phyloP scores from a whole-genome alignment of 257 asterid species.

The Echium plantagineum region DNA sequence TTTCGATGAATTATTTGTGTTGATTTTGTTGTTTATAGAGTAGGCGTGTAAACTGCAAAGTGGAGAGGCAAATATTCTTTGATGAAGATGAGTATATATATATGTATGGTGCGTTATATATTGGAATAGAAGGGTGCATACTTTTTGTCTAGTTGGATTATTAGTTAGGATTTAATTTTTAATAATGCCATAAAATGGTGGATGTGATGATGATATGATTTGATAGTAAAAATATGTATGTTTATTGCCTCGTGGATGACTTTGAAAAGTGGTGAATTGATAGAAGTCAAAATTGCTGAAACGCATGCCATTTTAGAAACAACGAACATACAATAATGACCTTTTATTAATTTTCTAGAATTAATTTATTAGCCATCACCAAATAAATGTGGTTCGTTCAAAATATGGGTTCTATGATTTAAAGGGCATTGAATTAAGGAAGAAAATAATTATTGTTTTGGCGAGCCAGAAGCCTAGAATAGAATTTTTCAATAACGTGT shows the following conservation, averaged over 20 bases:
- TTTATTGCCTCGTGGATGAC: conserved; percentile 11
- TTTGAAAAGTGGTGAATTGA: conserved; percentile 11
- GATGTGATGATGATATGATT: neutral
- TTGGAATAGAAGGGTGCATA: neutral
- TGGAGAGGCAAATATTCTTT: neutral
- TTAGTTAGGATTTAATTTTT: neutral
- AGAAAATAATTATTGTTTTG: neutral
- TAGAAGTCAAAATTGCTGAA: conserved; percentile 10
- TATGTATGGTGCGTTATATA: too few species aligned
- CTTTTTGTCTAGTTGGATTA: neutral
- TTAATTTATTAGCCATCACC: neutral
- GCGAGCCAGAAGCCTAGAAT: too few species aligned
- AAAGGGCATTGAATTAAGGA: conserved; percentile 16
- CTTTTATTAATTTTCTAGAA: too few species aligned
- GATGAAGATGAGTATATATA: too few species aligned
- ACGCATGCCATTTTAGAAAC: conserved; percentile 21
- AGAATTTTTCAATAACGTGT: too few species aligned
- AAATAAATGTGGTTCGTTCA: neutral
- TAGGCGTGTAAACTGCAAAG: too few species aligned
- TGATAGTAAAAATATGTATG: neutral
- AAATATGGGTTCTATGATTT: conserved; percentile 1
- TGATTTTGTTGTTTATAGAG: neutral
- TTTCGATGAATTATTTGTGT: neutral
- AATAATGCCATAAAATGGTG: neutral
- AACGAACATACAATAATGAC: neutral